Evolutionary conservation across 2,329 filamentous ascomycete genomes (phyloP), one percentile per base, ranked within the genome.

Genomic region (Aureobasidium pullulans): DNA sequence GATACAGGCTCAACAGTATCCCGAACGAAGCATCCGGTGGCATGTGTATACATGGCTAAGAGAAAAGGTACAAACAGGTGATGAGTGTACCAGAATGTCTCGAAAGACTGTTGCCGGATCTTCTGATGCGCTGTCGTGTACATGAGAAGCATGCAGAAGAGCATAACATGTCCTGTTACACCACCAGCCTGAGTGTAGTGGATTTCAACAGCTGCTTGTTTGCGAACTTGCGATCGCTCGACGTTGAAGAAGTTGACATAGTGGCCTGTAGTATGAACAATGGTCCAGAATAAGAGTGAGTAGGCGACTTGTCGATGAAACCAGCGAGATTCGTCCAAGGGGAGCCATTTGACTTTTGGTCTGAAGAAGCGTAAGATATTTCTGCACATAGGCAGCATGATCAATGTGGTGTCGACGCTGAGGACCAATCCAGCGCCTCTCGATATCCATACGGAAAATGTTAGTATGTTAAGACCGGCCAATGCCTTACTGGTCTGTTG

Each of bases 211-310:
- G 94, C 94, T 3, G 85, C 84, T 48, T 89, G 82, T 2, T 87
- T 86, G 56, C 94, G 86, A 57, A 96, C 82, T 71, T 96, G 90
- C 0, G 81, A 84, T 66, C 84, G 83, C 74, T 99, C 94, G 63
- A 99, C 89, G 68, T 96, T 96, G 81, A 86, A 97, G 77, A 99
- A 99, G 78, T 99, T 99, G 79, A 97, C 90, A 69, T 99, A 99
- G 75, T 99, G 94, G 53, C 84, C 84, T 13, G 80, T 70, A 1
- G 86, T 87, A 73, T 99, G 94, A 31, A 90, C 73, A 52, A 85
- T 81, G 31, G 87, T 89, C 73, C 92, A 99, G 59, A 96, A 70
- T 3, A 97, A 79, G 76, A 97, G 79, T 1, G 90, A 80, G 71
- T 99, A 99, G 16, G 94, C 93, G 44, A 96, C 83, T 73, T 99